These are phyloP conservation scores for Diaporthe batatas DNA, from an alignment of 2,329 filamentous ascomycete species.

Conservation along the genomic window DNA sequence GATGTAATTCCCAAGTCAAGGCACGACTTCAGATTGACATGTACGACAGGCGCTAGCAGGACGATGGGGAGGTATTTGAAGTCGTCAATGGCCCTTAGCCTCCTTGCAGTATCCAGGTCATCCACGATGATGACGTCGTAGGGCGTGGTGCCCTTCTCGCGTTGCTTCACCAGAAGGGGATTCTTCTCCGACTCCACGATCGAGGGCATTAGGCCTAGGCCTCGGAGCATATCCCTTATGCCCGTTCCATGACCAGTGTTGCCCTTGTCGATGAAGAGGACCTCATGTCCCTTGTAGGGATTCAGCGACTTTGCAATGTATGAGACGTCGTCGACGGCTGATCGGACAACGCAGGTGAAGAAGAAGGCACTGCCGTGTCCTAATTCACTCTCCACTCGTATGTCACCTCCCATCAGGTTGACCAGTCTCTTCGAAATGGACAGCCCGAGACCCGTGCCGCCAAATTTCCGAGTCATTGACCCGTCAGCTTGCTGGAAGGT, in stretches of 20 bases:
- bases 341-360: constrained; percentile 92
- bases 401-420: constrained; percentile 94
- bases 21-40: constrained; percentile 92
- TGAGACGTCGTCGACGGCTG: constrained; percentile 82
- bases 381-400: constrained; percentile 95
- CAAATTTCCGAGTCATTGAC: constrained; percentile 95
- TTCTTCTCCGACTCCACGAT: constrained; percentile 85
- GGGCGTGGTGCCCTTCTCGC: constrained; percentile 70
- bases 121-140: constrained; percentile 98
- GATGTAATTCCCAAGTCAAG: constrained; percentile 97
- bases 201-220: constrained; percentile 83
- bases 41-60: constrained; percentile 87
- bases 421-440: constrained; percentile 97
- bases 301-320: constrained; percentile 86
- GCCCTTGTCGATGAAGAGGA: constrained; percentile 94
- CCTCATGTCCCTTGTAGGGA: constrained; percentile 92
- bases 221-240: constrained; percentile 81
- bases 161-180: constrained; percentile 67
- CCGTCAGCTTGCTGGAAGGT: constrained; percentile 99
- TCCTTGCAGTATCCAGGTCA: constrained; percentile 89
- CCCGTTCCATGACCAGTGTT: constrained; percentile 81
- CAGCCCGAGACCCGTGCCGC: constrained; percentile 91
- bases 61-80: constrained; percentile 99
- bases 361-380: constrained; percentile 94
- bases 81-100: constrained; percentile 87